These are phyloP conservation scores for Peronospora destructor DNA, from an alignment of 352 stramenopile species.

Conservation along the genomic window DNA sequence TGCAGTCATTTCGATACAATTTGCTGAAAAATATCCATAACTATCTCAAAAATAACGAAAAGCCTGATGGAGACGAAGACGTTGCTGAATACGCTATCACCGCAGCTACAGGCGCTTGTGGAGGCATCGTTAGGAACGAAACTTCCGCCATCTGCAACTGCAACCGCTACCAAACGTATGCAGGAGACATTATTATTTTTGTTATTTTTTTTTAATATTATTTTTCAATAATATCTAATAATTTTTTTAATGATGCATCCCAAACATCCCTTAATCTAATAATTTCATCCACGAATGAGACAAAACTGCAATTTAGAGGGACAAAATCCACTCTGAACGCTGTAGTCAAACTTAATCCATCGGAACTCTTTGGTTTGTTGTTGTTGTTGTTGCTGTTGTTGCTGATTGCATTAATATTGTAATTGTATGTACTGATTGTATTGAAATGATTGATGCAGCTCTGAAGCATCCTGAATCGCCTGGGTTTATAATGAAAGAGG, in stretches of 20 bases:
- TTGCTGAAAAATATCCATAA: too few relatives aligned
- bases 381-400: background rate
- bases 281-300: background rate
- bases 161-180: background rate
- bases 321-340: background rate
- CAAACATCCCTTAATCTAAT: too few relatives aligned
- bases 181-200: background rate
- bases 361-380: constrained; percentile 49
- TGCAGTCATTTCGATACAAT: background rate
- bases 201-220: too few relatives aligned
- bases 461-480: constrained; percentile 41
- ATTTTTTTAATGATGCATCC: too few relatives aligned
- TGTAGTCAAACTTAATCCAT: constrained; percentile 38
- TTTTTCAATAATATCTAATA: too few relatives aligned
- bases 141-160: constrained; percentile 12
- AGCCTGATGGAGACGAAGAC: constrained; percentile 16
- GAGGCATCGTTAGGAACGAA: constrained; percentile 47
- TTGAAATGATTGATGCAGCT: constrained; percentile 16
- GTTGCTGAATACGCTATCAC: constrained; percentile 50
- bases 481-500: constrained; percentile 47
- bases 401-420: background rate
- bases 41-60: background rate
- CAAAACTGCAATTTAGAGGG: background rate
- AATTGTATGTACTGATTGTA: background rate
- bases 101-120: constrained; percentile 57